Evolutionary conservation across 331 rosid species (phyloP).

Genomic region (Malus hybrid): DNA sequence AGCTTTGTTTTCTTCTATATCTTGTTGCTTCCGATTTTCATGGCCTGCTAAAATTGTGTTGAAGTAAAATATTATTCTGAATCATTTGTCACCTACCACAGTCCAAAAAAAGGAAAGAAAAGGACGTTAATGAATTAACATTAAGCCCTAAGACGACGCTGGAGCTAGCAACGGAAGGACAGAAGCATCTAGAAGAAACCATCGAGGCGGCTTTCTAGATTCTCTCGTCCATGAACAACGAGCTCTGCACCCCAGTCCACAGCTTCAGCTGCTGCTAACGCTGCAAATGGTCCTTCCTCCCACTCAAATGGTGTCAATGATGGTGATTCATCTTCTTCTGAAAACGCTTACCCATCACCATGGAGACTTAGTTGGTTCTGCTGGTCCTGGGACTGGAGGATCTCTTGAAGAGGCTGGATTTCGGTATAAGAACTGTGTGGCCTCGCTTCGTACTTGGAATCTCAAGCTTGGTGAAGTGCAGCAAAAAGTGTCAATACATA

Average conservation of each 20-base stretch:
- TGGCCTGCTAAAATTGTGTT: no score
- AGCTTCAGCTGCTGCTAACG: neutral
- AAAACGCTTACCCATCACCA: slow-evolving; percentile 30
- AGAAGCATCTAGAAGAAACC: slow-evolving; percentile 72
- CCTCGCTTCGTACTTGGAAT: slow-evolving; percentile 41
- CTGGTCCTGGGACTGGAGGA: slow-evolving; percentile 41
- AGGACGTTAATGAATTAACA: slow-evolving; percentile 18
- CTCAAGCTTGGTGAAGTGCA: neutral
- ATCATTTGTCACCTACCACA: neutral
- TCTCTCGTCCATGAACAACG: slow-evolving; percentile 76
- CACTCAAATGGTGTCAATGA: slow-evolving; percentile 34
- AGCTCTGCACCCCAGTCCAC: slow-evolving; percentile 81
- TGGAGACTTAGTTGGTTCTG: slow-evolving; percentile 20
- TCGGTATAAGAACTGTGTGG: slow-evolving; percentile 66
- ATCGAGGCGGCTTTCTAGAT: slow-evolving; percentile 76
- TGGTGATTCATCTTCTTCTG: slow-evolving; percentile 53
- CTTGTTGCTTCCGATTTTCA: no score
- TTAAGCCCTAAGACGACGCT: slow-evolving; percentile 38
- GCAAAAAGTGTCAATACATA: neutral
- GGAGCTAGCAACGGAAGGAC: slow-evolving; percentile 75
- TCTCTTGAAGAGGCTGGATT: slow-evolving; percentile 78
- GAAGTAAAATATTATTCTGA: neutral
- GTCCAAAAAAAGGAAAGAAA: slow-evolving; percentile 42
- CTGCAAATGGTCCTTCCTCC: slow-evolving; percentile 27
- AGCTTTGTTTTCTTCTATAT: no score